Conservation (phyloP, 495 filamentous ascomycete species). For the Xylaria palmicola region DNA sequence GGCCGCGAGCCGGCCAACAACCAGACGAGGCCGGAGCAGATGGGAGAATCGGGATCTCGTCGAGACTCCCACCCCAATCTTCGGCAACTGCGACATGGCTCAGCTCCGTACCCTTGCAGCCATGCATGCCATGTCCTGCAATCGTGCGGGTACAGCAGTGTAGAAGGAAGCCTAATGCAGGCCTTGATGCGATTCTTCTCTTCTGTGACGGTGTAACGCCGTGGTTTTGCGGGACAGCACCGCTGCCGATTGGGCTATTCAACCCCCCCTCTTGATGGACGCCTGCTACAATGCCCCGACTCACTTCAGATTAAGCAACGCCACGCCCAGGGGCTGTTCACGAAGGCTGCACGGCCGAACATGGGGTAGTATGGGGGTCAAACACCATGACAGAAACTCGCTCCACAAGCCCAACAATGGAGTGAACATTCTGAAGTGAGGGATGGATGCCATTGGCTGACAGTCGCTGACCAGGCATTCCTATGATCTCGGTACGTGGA, state of each 20-base stretch:
- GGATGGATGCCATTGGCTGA: not conserved
- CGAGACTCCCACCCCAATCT: slow-evolving; percentile 9
- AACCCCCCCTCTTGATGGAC: slow-evolving; percentile 1
- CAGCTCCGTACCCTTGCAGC: slow-evolving; percentile 11
- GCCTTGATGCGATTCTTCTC: slow-evolving; percentile 4
- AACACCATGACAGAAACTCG: slow-evolving; percentile 1
- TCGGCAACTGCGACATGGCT: slow-evolving; percentile 13
- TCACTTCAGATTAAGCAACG: slow-evolving; percentile 4
- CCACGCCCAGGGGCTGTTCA: slow-evolving; percentile 4
- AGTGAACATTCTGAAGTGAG: slow-evolving; percentile 3
- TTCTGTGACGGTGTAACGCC: slow-evolving; percentile 12
- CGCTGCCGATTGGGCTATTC: slow-evolving; percentile 4
- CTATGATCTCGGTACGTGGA: slow-evolving; percentile 6
- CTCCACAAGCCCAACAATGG: slow-evolving; percentile 4
- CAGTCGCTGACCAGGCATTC: not conserved
- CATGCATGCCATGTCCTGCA: slow-evolving; percentile 8
- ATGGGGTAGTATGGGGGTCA: slow-evolving; percentile 10
- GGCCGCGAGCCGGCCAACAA: slow-evolving; percentile 1
- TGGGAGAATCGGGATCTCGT: slow-evolving; percentile 14
- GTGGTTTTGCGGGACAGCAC: slow-evolving; percentile 4
- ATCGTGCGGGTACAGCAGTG: not conserved
- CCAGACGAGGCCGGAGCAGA: not conserved
- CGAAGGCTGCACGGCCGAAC: slow-evolving; percentile 7
- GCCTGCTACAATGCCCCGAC: not conserved
- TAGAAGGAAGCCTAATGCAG: slow-evolving; percentile 14